These are phyloP conservation scores for Aureobasidium sp. DNA, from an alignment of 2,329 filamentous ascomycete genomes.

Conservation along the genomic window DNA sequence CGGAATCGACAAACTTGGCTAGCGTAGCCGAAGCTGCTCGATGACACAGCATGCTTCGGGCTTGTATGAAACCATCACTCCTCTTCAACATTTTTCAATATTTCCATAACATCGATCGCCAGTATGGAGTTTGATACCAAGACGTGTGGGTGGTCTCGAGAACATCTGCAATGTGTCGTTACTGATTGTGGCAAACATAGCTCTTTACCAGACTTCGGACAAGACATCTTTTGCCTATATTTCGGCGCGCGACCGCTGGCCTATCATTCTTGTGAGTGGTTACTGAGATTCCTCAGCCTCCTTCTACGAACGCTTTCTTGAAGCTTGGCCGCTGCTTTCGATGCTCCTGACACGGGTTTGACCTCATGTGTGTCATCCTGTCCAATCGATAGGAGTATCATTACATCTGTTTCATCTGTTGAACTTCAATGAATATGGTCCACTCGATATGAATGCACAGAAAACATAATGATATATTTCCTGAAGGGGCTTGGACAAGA, in stretches of 20 bases:
- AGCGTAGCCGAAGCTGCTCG: background rate
- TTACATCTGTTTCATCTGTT: background rate
- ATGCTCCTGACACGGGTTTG: background rate
- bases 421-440: background rate
- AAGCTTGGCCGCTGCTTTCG: background rate
- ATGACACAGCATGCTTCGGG: background rate
- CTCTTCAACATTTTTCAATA: background rate
- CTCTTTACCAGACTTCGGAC: slow-evolving; percentile 72
- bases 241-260: slow-evolving; percentile 85
- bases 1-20: background rate
- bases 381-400: background rate
- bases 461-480: background rate
- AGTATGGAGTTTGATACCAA: slow-evolving; percentile 69
- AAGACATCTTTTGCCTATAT: slow-evolving; percentile 77
- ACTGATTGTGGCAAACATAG: slow-evolving; percentile 39
- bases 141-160: slow-evolving; percentile 50
- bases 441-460: background rate
- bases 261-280: slow-evolving; percentile 70
- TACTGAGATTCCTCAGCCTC: background rate
- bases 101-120: background rate
- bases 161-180: background rate
- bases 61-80: background rate
- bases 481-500: background rate
- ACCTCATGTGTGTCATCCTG: background rate
- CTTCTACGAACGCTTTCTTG: background rate